phyloP scores from a whole-genome alignment of 164 flowering plant species.

The Liriodendron chinense region DNA sequence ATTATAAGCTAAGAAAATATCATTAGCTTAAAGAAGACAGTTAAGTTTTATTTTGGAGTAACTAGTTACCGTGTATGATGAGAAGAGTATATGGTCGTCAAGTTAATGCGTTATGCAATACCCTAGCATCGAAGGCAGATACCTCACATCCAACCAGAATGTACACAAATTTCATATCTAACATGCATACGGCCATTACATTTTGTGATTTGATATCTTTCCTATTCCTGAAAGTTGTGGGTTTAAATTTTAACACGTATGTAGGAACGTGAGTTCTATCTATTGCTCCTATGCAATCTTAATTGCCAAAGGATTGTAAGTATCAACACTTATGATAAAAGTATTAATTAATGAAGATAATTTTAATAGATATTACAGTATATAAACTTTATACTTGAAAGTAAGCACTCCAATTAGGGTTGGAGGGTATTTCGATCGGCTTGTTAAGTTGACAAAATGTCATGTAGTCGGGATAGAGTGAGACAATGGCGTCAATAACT shows the following conservation, averaged over 20 bases:
- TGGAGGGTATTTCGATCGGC: background rate
- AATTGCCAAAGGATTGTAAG: no score
- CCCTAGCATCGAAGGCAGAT: background rate
- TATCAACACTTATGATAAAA: no score
- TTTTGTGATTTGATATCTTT: background rate
- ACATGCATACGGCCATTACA: background rate
- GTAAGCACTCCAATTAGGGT: background rate
- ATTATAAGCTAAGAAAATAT: no score
- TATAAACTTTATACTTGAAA: background rate
- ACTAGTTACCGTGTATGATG: background rate
- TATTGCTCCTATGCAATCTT: background rate
- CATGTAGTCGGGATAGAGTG: background rate
- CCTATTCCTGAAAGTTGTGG: background rate
- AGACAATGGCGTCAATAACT: background rate
- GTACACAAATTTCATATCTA: background rate
- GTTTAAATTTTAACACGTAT: background rate
- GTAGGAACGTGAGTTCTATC: background rate
- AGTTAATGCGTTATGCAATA: background rate
- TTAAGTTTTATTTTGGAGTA: no score
- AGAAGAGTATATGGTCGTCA: background rate
- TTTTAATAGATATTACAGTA: no score
- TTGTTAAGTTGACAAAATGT: background rate
- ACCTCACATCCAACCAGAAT: background rate
- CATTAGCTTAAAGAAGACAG: no score
- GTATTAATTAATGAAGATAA: no score